Evolutionary conservation across 106 monocot genomes (phyloP), one percentile per base, ranked within the genome.

Genomic region (Apostasia shenzhenica): DNA sequence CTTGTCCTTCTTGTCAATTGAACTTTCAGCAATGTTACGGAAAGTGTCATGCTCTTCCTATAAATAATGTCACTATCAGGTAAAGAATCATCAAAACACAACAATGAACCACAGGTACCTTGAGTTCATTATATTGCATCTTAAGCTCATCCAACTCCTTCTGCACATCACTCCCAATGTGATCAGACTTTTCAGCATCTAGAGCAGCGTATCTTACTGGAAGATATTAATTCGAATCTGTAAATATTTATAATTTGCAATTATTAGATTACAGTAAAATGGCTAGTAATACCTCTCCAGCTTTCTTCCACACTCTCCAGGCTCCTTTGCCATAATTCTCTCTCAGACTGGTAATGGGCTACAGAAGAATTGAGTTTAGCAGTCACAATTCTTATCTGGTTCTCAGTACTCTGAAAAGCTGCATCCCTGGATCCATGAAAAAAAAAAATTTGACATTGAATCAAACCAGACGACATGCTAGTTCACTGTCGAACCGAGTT

Each of bases 21-120:
- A 79, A 87, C 83, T 82, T 79, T 97, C 97, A 59, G 92, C 80
- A 79, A 92, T 87, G 75, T 92, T 79, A 68, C 82, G 82, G 26
- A 97, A 90, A 6, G 80, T 63, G 63, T 83, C 69, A 83, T 97
- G 92, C 77, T 97, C 92, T 73, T 92, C 92, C 97, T 97, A 66
- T 38, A 83, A 78, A n/a, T 26, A 48, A 45, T 44, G 14, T 65
- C 48, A 49, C 48, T 45, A 49, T 48, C 65, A 48, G 65, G 48
- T 65, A 37, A 48, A 48, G 26, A 65, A 48, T 6, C 37, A 62
- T 50, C 51, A 46, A 64, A 68, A 41, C n/a, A 63, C 59, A 54
- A 56, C 59, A 73, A 71, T 57, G 37, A 8, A 50, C 45, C 7
- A 40, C 14, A 64, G 38, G 65, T 75, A 92, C 97, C 97, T 97